Percentiles rank a stretch among this genome's conserved stretches.
These are phyloP conservation scores for Cenococcum geophilum DNA, from an alignment of 495 filamentous ascomycete species.

Conservation along the genomic window DNA sequence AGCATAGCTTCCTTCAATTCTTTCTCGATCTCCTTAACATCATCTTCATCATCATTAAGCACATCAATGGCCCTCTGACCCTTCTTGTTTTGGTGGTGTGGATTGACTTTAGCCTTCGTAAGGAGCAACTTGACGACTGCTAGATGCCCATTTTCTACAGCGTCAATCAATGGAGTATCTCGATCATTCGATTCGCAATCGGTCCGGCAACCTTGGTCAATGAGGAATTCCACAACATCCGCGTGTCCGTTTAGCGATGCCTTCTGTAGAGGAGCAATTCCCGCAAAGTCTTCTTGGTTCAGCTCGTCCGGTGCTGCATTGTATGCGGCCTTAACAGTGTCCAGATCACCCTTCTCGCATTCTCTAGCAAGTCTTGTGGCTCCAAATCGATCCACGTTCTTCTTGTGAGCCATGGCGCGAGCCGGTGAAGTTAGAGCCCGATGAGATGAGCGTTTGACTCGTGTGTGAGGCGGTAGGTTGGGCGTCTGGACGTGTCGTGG, in stretches of 20 bases:
- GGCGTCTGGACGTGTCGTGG: slow-evolving; percentile 18
- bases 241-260: slow-evolving; percentile 76
- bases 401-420: slow-evolving; percentile 53
- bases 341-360: slow-evolving; percentile 69
- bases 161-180: slow-evolving; percentile 92
- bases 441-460: slow-evolving; percentile 28
- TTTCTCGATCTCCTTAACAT: slow-evolving; percentile 52
- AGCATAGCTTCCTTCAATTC: slow-evolving; percentile 42
- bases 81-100: slow-evolving; percentile 74
- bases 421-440: slow-evolving; percentile 29
- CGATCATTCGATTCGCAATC: slow-evolving; percentile 75
- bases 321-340: slow-evolving; percentile 59
- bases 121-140: slow-evolving; percentile 84
- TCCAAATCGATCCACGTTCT: slow-evolving; percentile 77
- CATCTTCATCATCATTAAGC: slow-evolving; percentile 63
- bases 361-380: slow-evolving; percentile 79
- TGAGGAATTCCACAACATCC: slow-evolving; percentile 73
- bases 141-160: slow-evolving; percentile 87
- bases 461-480: slow-evolving; percentile 13
- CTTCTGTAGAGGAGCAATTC: slow-evolving; percentile 89
- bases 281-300: slow-evolving; percentile 84
- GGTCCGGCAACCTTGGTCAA: slow-evolving; percentile 74
- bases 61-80: slow-evolving; percentile 84
- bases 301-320: slow-evolving; percentile 77
- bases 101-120: slow-evolving; percentile 73